Base-by-base conservation (phyloP, 345 rosid genomes). In the Lumnitzera littorea region DNA sequence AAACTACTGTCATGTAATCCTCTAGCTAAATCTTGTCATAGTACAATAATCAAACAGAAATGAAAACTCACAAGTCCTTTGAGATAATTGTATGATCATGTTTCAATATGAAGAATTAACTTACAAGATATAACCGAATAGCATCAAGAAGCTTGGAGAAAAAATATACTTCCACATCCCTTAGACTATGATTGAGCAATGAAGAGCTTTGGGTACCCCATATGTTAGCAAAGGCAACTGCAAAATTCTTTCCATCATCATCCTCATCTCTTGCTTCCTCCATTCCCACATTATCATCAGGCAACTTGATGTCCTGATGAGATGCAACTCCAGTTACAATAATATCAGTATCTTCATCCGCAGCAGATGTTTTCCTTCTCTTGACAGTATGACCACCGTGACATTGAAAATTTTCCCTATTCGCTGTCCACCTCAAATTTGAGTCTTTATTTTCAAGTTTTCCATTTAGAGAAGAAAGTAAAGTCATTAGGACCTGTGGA, bases 131-230 rank as follows among this genome's bases (percentile, higher is more conserved):
- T 15, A 87, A 66, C 60, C 62, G 85, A 61, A 94, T 81, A 56
- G 87, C 78, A 58, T 90, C 95, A 55, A 90, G 76, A 62, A 94
- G 82, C 84, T 80, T 94, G 57, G 90, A 75, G 64, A 69, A 77
- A 67, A 84, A 81, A 70, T 62, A 76, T 60, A 79, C 67, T 56
- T 84, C 90, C 43, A 79, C 90, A 75, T 94, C 89, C 72, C 73
- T 71, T 14, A 70, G 48, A 24, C 82, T 65, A 57, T 71, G 51
- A 58, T 67, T 27, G 52, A 77, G 64, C 63, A 50, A 54, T 25
- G 72, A 70, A 56, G 72, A 70, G 15, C 50, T 54, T 61, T 85
- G 82, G 56, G 72, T 68, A 67, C 61, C 81, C 98, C 98, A 92
- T 57, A 89, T 74, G 56, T 87, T 84, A 64, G 80, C 84, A 62